Evolutionary conservation across 2,329 filamentous ascomycete species (phyloP), one percentile per base, ranked within the genome.

Genomic region (Aspergillus ochraceoroseus): DNA sequence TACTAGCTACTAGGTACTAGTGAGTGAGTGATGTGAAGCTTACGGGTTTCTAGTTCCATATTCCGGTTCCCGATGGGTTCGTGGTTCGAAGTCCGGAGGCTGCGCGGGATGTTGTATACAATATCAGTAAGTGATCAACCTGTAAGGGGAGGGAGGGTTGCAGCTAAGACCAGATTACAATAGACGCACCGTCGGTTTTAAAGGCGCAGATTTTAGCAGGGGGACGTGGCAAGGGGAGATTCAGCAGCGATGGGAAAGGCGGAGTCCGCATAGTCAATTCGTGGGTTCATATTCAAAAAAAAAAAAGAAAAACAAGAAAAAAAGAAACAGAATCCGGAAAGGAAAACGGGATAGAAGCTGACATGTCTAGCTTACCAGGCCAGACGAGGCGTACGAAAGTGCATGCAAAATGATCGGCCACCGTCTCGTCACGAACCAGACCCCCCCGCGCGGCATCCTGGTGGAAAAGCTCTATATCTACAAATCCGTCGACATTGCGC

Each of bases 401-500:
- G 55, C 57, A 12, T 49, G 48, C 5, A 47, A 54, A 5, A 62
- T 62, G 59, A 51, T 62, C 14, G 56, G 55, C 3, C 34, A 58
- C 13, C 34, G 51, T 15, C 49, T 62, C 8, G 51, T 41, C 13
- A 62, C 59, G 3, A 56, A 57, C 3, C 59, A 62, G 44, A 62
- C 59, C 0, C 49, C 55, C 5, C 42, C 50, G 2, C 37, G 33
- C 0, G 59, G 59, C 3, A 49, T 62, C 2, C 39, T 47, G 0
- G 56, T 64, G 2, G 55, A 57, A 0, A 59, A 63, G 12, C 35
- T 72, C 0, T 67, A 66, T 38, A 56, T 72, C 12, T 55, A 63
- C 18, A 59, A 70, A 48, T 26, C 47, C 0, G 33, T 65, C 0
- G 26, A 57, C 5, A 46, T 56, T 11, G 55, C 57, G 0, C 46